phyloP scores from a whole-genome alignment of 2,329 filamentous ascomycete genomes.

The Cadophora luteo-olivacea region DNA sequence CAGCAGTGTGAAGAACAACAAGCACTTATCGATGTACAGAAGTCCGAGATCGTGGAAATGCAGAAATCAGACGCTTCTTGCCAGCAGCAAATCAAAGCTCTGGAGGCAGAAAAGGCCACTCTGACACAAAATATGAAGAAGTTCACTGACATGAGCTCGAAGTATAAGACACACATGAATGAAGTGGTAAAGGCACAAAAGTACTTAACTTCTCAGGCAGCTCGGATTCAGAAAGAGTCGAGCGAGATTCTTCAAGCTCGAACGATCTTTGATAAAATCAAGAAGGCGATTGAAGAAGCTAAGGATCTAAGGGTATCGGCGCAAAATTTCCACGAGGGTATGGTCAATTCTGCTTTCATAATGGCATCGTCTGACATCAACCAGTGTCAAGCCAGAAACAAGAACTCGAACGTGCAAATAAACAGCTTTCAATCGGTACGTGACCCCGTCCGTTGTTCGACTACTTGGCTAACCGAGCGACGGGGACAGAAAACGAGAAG shows the following conservation, averaged over 20 bases:
- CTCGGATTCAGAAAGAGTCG: conserved; percentile 17
- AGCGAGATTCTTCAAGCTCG: neutral
- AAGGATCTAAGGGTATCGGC: conserved; percentile 16
- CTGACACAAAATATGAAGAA: conserved; percentile 38
- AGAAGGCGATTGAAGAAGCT: conserved; percentile 14
- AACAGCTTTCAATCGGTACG: conserved; percentile 10
- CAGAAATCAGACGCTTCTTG: conserved; percentile 10
- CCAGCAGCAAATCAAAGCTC: conserved; percentile 21
- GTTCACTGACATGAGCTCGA: conserved; percentile 36
- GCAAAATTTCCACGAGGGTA: conserved; percentile 10
- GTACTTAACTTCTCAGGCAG: conserved; percentile 29
- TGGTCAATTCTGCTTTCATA: neutral
- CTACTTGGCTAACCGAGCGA: neutral
- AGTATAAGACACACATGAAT: conserved; percentile 45
- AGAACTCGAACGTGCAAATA: conserved; percentile 18
- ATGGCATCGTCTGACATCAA: neutral
- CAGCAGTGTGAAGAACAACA: conserved; percentile 21
- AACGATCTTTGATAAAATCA: conserved; percentile 12
- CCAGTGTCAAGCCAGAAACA: conserved; percentile 19
- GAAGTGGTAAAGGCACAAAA: conserved; percentile 42
- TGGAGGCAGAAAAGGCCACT: conserved; percentile 31
- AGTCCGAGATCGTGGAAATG: conserved; percentile 28
- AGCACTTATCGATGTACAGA: conserved; percentile 23
- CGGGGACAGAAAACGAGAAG: neutral
- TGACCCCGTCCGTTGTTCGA: neutral